phyloP scores from a whole-genome alignment of 2,329 filamentous ascomycete genomes.

The Leptographium flavum region DNA sequence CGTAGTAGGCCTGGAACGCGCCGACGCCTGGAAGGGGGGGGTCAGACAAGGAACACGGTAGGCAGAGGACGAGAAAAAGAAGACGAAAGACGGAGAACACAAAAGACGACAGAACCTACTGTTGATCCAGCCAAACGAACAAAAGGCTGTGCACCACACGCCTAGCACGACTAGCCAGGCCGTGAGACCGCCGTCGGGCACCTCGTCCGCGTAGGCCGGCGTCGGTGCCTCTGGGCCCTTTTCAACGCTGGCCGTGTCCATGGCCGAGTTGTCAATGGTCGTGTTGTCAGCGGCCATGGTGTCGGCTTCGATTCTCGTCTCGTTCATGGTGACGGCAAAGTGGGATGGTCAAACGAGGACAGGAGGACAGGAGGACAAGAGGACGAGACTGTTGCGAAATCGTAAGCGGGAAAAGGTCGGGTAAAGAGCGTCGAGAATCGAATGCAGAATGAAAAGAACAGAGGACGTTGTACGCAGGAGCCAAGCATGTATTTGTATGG shows the following conservation, averaged over 20 bases:
- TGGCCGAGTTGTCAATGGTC: background rate
- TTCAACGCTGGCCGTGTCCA: background rate
- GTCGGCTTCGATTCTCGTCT: background rate
- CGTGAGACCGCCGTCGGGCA: slow-evolving; percentile 13
- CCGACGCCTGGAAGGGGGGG: slow-evolving; percentile 22
- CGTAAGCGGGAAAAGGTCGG: too few species aligned
- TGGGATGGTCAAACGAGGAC: too few species aligned
- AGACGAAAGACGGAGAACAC: background rate
- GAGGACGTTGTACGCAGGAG: too few species aligned
- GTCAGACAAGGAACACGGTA: background rate
- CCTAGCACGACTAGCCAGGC: slow-evolving; percentile 27
- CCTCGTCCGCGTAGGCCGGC: background rate
- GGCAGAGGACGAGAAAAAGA: background rate
- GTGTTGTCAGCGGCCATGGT: background rate
- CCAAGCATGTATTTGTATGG: too few species aligned
- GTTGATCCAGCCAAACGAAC: slow-evolving; percentile 26
- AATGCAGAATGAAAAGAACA: too few species aligned
- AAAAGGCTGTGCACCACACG: slow-evolving; percentile 25
- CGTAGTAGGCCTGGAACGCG: slow-evolving; percentile 45
- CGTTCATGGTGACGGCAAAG: background rate
- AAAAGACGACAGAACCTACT: slow-evolving; percentile 11
- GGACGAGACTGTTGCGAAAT: too few species aligned
- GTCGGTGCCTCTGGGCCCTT: background rate
- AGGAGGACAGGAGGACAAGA: too few species aligned
- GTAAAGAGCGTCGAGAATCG: too few species aligned